Evolutionary conservation across 139 green algal genomes (phyloP).

Genomic region (Auxenochlorella pyrenoidosa): DNA sequence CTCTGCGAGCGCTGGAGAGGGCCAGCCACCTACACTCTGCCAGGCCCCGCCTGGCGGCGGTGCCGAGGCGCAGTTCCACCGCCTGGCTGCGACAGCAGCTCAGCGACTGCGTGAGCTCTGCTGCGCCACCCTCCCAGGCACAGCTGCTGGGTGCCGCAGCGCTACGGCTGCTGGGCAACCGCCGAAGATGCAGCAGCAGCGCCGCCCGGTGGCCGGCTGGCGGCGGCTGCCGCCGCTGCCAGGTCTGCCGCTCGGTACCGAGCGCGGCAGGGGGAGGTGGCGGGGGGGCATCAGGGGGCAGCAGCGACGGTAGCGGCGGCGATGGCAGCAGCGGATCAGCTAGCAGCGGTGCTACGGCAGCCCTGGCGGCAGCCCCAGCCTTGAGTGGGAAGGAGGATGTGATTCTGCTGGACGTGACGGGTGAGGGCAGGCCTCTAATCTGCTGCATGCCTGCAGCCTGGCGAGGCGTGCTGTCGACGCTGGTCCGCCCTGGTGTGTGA

Average conservation of each 20-base stretch:
- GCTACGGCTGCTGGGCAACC: neutral
- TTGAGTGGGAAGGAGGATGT: conserved; percentile 66
- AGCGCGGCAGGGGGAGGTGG: neutral
- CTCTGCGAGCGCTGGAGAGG: neutral
- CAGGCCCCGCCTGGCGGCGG: neutral
- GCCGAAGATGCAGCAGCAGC: neutral
- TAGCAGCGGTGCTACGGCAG: neutral
- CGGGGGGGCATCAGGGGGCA: neutral
- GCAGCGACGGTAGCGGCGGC: neutral
- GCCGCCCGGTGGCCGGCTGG: neutral
- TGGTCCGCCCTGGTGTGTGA: neutral
- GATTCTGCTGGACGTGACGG: conserved; percentile 81
- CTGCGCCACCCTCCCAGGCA: neutral
- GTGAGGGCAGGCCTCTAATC: conserved; percentile 31
- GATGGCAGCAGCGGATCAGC: neutral
- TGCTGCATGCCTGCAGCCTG: neutral
- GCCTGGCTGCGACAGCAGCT: neutral
- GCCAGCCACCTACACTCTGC: neutral
- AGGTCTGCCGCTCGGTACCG: neutral
- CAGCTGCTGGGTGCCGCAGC: neutral
- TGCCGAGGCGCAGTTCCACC: neutral
- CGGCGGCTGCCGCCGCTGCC: conserved; percentile 14
- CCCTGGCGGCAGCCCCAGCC: neutral
- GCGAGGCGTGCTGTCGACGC: neutral
- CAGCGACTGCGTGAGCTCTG: neutral